Conservation (phyloP, 768 basidiomycete genomes). For the Tulasnella sp. region DNA sequence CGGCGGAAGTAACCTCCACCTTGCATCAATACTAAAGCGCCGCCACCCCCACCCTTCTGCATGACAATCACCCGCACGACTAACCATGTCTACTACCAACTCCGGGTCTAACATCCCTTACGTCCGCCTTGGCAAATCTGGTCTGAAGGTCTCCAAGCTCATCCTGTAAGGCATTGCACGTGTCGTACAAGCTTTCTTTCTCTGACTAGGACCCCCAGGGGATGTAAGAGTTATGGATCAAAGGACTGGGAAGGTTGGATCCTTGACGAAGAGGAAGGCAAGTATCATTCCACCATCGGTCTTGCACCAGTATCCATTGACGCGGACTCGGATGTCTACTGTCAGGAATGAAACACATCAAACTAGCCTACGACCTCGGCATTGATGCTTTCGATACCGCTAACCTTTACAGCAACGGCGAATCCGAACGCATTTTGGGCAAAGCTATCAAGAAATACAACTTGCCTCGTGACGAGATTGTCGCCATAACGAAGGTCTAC, state of each 20-base stretch:
- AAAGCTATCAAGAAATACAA: slow-evolving; percentile 33
- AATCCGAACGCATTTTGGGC: slow-evolving; percentile 33
- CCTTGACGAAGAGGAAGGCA: slow-evolving; percentile 36
- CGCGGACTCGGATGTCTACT: neutral
- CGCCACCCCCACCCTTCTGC: too few relatives aligned
- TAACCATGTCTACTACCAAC: too few relatives aligned
- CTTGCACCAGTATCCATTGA: neutral
- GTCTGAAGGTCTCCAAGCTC: slow-evolving; percentile 14
- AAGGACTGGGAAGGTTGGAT: slow-evolving; percentile 46
- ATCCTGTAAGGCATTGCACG: neutral
- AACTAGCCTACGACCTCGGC: slow-evolving; percentile 35
- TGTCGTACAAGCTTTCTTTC: neutral
- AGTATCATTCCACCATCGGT: slow-evolving; percentile 37
- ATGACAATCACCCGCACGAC: too few relatives aligned
- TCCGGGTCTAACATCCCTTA: slow-evolving; percentile 14
- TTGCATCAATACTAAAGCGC: too few relatives aligned
- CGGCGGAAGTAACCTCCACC: too few relatives aligned
- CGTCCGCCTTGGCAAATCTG: slow-evolving; percentile 18
- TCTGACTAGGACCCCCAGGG: slow-evolving; percentile 30
- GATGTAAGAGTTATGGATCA: slow-evolving; percentile 47
- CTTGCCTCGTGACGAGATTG: slow-evolving; percentile 31
- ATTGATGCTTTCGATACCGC: slow-evolving; percentile 37
- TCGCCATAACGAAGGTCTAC: slow-evolving; percentile 34
- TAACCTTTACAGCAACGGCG: slow-evolving; percentile 32
- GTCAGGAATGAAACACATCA: neutral